Evolutionary conservation across 495 filamentous ascomycete genomes (phyloP).

Genomic region (Aspergillus affinis): DNA sequence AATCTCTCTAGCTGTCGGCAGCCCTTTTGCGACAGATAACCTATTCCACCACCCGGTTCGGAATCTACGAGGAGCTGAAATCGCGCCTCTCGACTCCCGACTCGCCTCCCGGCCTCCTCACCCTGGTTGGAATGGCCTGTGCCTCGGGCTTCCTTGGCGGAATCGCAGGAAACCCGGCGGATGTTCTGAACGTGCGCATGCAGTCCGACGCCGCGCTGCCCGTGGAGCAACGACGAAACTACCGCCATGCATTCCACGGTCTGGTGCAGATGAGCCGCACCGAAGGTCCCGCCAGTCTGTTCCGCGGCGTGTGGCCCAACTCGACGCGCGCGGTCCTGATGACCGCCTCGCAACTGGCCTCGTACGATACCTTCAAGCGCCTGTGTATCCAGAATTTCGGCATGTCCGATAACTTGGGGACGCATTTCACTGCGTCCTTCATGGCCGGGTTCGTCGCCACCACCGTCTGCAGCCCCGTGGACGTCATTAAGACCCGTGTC

Average conservation of each 20-base stretch:
- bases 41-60: slow-evolving; percentile 91
- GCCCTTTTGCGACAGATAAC: slow-evolving; percentile 88
- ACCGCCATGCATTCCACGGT: slow-evolving; percentile 85
- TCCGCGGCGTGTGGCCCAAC: slow-evolving; percentile 91
- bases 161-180: slow-evolving; percentile 87
- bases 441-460: slow-evolving; percentile 91
- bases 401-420: slow-evolving; percentile 73
- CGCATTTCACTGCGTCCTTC: slow-evolving; percentile 85
- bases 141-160: slow-evolving; percentile 87
- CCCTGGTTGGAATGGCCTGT: slow-evolving; percentile 76
- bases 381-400: slow-evolving; percentile 64
- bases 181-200: slow-evolving; percentile 98
- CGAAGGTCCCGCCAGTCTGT: slow-evolving; percentile 71
- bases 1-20: slow-evolving; percentile 67
- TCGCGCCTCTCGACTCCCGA: slow-evolving; percentile 54
- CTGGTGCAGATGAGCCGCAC: slow-evolving; percentile 77
- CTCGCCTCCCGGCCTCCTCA: slow-evolving; percentile 57
- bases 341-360: slow-evolving; percentile 87
- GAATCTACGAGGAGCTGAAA: slow-evolving; percentile 93
- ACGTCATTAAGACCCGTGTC: slow-evolving; percentile 95
- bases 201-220: slow-evolving; percentile 90
- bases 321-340: slow-evolving; percentile 86
- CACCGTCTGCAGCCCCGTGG: slow-evolving; percentile 90
- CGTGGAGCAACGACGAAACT: slow-evolving; percentile 71
- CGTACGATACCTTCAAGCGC: slow-evolving; percentile 88